Conservation (phyloP, 1,284 basidiomycete genomes). For the Tilletia caries region DNA sequence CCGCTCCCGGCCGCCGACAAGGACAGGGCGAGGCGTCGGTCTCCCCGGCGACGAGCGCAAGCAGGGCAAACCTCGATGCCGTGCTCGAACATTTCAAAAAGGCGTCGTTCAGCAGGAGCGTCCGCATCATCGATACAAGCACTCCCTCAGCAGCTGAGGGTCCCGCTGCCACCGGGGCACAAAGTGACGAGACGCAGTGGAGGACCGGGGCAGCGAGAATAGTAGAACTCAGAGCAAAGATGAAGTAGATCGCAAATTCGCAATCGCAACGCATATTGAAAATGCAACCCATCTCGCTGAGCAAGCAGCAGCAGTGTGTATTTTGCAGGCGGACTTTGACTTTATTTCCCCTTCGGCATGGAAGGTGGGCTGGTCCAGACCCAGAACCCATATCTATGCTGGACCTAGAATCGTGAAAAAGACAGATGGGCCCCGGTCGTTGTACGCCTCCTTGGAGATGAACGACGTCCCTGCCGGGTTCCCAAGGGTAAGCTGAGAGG, state of each 20-base stretch:
- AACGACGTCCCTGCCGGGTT: slow-evolving; percentile 43
- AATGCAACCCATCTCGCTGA: too few species aligned
- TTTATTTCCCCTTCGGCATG: too few species aligned
- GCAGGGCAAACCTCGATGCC: not conserved
- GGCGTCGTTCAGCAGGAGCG: not conserved
- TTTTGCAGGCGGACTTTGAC: not conserved
- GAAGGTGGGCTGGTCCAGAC: too few species aligned
- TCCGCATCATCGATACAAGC: not conserved
- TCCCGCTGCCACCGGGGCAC: not conserved
- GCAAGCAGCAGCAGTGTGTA: not conserved
- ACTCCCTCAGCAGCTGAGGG: not conserved
- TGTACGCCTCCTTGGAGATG: slow-evolving; percentile 49
- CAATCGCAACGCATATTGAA: too few species aligned
- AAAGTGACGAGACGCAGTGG: not conserved
- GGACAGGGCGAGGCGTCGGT: not conserved
- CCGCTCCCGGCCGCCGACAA: not conserved
- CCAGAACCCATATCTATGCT: too few species aligned
- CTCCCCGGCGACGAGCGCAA: not conserved
- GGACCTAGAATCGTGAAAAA: slow-evolving; percentile 19
- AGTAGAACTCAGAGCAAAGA: slow-evolving; percentile 8
- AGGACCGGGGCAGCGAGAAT: not conserved
- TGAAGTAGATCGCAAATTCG: slow-evolving; percentile 10
- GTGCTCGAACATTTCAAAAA: slow-evolving; percentile 7
- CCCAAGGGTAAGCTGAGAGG: slow-evolving; percentile 40
- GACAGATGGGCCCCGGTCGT: slow-evolving; percentile 42